A percentile compares a stretch with the other conserved stretches of the same genome.
phyloP scores from a whole-genome alignment of 331 rosid species.

The Pyrus hybrid region DNA sequence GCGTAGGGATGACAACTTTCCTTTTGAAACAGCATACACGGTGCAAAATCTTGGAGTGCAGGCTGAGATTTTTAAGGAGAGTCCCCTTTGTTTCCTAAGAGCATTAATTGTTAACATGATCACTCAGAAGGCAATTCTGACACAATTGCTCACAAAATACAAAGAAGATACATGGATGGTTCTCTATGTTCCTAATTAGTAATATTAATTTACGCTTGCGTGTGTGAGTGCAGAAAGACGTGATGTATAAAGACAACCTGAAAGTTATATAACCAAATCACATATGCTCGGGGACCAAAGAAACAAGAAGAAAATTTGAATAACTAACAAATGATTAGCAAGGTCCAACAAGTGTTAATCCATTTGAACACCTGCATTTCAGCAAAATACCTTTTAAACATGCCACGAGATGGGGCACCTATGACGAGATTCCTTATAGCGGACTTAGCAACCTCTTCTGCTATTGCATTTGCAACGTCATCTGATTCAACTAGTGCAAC shows the following conservation, averaged over 20 bases:
- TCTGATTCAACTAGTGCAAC: constrained; percentile 63
- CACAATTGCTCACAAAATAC: not conserved
- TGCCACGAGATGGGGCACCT: constrained; percentile 66
- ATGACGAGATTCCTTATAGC: constrained; percentile 53
- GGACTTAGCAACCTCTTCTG: constrained; percentile 57
- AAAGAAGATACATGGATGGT: not conserved
- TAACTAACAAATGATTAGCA: not conserved
- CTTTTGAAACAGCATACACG: constrained; percentile 71
- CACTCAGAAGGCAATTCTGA: not conserved
- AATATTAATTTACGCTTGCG: too few species aligned
- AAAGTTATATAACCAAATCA: not conserved
- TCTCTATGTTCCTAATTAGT: not conserved
- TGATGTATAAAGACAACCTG: not conserved
- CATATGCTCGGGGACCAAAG: not conserved
- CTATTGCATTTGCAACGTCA: constrained; percentile 56
- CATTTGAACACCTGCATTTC: not conserved
- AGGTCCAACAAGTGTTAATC: not conserved
- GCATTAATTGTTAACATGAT: constrained; percentile 9
- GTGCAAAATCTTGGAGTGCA: constrained; percentile 69
- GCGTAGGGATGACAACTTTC: constrained; percentile 59
- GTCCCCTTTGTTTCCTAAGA: constrained; percentile 56
- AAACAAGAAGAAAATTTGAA: not conserved
- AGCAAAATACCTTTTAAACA: constrained; percentile 62
- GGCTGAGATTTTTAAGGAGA: constrained; percentile 57
- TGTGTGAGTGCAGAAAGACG: not conserved